Base-by-base conservation (phyloP, 2,329 filamentous ascomycete species). In the Pyrenophora tritici-repentis region DNA sequence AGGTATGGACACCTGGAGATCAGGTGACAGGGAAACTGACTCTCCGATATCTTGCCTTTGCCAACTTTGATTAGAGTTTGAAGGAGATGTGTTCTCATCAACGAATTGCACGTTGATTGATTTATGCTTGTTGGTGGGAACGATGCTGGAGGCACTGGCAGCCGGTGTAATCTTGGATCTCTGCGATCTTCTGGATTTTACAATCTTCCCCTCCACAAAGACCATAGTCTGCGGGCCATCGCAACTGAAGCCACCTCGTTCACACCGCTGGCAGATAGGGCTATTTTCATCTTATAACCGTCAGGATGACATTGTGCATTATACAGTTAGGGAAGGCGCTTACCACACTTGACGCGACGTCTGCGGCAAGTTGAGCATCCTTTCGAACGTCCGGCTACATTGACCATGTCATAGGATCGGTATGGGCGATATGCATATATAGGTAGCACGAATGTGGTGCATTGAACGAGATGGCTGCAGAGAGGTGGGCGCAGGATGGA, bases 311-410 rank as follows among this genome's bases (percentile, higher is more conserved):
- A 20, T 39, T 51, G 29, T 39, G 18, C 26, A 29, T 29, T 29
- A 34, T 18, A 8, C 6, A 10, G 17, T 10, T 10, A 5, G 22
- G n/a, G 35, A 46, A 16, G 34, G 42, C 45, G 48, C 66, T 58
- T 57, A 70, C 67, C 68, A 41, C 68, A 71, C 58, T 70, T 70
- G 16, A 71, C 46, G 17, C 59, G 66, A 38, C 66, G 52, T 47
- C 53, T 49, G 20, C 67, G 68, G 47, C 68, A 71, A n/a, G 53
- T 62, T 16, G 62, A 63, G 42, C 68, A 71, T 36, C 66, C 68
- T 55, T 64, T 69, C 2, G 68, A 71, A 36, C 66, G 57, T 24
- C 68, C 68, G 3, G 63, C 65, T 20, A 69, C 50, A 52, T 70
- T 70, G 20, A 69, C 68, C 68, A 71, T 71, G 16, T 17, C 26